These are phyloP conservation scores for Brassica hybrid DNA, from an alignment of 441 rosid species.

Conservation along the genomic window DNA sequence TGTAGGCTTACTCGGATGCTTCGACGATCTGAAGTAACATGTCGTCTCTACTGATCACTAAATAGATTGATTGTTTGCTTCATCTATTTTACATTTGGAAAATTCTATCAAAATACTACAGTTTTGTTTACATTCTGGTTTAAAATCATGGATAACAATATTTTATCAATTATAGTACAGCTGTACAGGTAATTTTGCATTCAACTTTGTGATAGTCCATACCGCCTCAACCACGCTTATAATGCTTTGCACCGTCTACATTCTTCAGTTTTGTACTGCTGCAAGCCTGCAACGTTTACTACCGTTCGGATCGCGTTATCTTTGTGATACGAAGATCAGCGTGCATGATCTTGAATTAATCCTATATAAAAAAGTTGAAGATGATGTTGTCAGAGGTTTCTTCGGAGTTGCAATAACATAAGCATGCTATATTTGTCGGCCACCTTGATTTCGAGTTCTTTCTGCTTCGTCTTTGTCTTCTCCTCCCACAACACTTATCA, in stretches of 20 bases:
- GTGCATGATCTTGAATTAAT: conserved; percentile 35
- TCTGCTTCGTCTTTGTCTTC: conserved; percentile 43
- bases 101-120: neutral
- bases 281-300: neutral
- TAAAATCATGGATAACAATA: neutral
- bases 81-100: neutral
- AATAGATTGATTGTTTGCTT: neutral
- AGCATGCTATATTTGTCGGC: conserved; percentile 50
- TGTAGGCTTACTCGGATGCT: neutral
- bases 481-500: conserved; percentile 36
- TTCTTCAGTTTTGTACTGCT: conserved; percentile 2
- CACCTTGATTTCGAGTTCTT: conserved; percentile 35
- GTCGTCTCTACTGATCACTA: neutral
- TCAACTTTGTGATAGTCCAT: conserved; percentile 4
- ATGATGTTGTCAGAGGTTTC: conserved; percentile 18
- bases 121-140: neutral
- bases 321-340: conserved; percentile 38
- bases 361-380: conserved; percentile 2
- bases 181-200: neutral
- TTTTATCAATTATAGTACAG: neutral
- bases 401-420: conserved; percentile 35
- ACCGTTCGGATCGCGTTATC: conserved; percentile 9
- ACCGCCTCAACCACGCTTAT: conserved; percentile 16
- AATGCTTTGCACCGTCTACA: conserved; percentile 1
- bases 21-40: neutral